Evolutionary conservation across 1,284 basidiomycete species (phyloP), one percentile per base, ranked within the genome.

Genomic region (Rhodotorula glutinis): DNA sequence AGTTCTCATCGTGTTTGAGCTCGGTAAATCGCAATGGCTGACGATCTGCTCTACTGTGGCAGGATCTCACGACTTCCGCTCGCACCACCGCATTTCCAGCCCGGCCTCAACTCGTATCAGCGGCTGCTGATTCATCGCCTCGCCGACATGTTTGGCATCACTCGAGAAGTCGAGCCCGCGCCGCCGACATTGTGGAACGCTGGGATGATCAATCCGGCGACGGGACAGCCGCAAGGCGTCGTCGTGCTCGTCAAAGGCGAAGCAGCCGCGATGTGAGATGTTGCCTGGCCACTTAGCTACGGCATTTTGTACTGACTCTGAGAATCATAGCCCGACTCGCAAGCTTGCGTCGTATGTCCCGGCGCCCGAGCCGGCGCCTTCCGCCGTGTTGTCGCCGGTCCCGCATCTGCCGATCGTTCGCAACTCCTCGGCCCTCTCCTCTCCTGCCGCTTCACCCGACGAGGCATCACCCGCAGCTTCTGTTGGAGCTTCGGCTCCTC

Each of bases 211-310:
- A 63, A 67, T 41, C 61, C 64, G 4, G 44, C 57, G 30, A 65
- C 66, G 19, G 66, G 66, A 3, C 66, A 68, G 46, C 62, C 64
- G 17, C 70, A 65, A 21, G 70, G 66, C 0, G 65, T 72, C 10
- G 72, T 75, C 5, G 70, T 75, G 2, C 72, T 75, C 14, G 73
- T 75, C 61, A 75, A 75, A 63, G 63, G 60, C n/a, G 66, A 66
- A 16, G 27, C 25, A 3, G 69, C 70, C 1, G 27, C 55, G 4
- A 27, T 66, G 73, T 73, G 41, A 49, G 47, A 25, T 27, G 38
- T 23, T 0, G 0, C 11, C n/a, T 53, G 11, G 47, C 43, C 1
- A 9, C 23, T 4, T n/a, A n/a, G n/a, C n/a, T n/a, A n/a, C n/a
- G n/a, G n/a, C n/a, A n/a, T n/a, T n/a, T n/a, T n/a, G n/a, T n/a